Base-by-base conservation (phyloP, 2,329 filamentous ascomycete species). In the Fusarium lateritium region DNA sequence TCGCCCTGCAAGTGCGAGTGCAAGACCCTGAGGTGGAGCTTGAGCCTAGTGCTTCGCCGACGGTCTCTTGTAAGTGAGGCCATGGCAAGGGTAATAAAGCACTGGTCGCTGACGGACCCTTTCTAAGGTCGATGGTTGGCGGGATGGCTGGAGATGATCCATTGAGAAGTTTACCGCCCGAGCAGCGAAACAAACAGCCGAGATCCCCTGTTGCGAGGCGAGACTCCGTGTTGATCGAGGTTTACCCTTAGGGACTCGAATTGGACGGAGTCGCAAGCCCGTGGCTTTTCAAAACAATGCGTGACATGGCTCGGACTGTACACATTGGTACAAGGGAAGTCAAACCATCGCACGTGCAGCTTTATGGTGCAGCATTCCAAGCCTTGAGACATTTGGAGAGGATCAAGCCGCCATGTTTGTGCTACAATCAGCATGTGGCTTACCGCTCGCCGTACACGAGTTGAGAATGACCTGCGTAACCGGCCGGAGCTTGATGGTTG, bases 321-420 rank as follows among this genome's bases (percentile, higher is more conserved):
- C 47, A 70, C 53, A 24, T 17, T 46, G 49, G 49, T 46, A 70
- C 58, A 53, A 55, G 51, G 50, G 60, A 67, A 57, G 58, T 64
- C 64, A 65, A 60, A 71, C 65, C 61, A 62, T 74, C 70, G 70
- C 72, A 74, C 72, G 63, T 72, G 72, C 72, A 72, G 61, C 26
- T 54, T 43, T 45, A 56, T 57, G 53, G 60, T 65, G 59, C 62
- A 70, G 62, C 72, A 74, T 72, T 74, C 70, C 68, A 71, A 64
- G 54, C 63, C 43, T 67, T 44, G 55, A 73, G 66, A 73, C 72
- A 72, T 58, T 53, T 58, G 36, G 62, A 69, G 44, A 63, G 42
- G 40, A 33, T 59, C 54, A 61, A 43, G 56, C 62, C 56, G 53
- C 55, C 60, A 57, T 50, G 61, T 56, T 62, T 56, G 70, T 69